Base-by-base conservation (phyloP, 345 rosid genomes). In the Boechera retrofracta region DNA sequence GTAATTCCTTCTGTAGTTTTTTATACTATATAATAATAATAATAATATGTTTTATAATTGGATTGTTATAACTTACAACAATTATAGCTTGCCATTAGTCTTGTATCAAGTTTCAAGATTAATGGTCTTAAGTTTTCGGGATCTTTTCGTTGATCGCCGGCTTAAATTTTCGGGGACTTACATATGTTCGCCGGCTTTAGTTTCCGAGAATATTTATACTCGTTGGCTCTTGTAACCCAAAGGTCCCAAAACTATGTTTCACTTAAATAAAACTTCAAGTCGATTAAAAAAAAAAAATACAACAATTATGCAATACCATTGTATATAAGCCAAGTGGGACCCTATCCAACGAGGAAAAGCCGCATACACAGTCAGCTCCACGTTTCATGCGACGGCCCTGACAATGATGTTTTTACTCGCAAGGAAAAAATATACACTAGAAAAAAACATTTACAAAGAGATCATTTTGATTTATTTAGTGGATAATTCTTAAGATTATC, bases 291-390 rank as follows among this genome's bases (percentile, higher is more conserved):
- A 16, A 16, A 16, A 16, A 16, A 16, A 16, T 21, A 21, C 60
- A n/a, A 28, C 29, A 15, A 10, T 21, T 39, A 53, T 75, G 18
- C 8, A 57, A 32, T n/a, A 41, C 51, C 18, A 35, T 35, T 1
- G 35, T 6, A n/a, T 8, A 52, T 11, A 69, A 62, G 31, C 15
- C 32, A 42, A 61, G 65, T 69, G 65, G 75, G 76, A 55, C 61
- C 72, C 32, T 13, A 47, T 77, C 73, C 81, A 65, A 72, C 73
- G 15, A 72, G 77, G 68, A 72, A 57, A 77, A 56, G 72, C 54
- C 48, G 32, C 45, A 77, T 10, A 78, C 77, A 78, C 77, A 78
- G 81, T 72, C 81, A 72, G 81, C 81, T 24, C 52, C 82, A 78
- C 82, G 78, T 78, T 78, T 78, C 74, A 67, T 72, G 78, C 59